Conservation (phyloP, 306 rosid genomes). For the Boehmeria nivea region DNA sequence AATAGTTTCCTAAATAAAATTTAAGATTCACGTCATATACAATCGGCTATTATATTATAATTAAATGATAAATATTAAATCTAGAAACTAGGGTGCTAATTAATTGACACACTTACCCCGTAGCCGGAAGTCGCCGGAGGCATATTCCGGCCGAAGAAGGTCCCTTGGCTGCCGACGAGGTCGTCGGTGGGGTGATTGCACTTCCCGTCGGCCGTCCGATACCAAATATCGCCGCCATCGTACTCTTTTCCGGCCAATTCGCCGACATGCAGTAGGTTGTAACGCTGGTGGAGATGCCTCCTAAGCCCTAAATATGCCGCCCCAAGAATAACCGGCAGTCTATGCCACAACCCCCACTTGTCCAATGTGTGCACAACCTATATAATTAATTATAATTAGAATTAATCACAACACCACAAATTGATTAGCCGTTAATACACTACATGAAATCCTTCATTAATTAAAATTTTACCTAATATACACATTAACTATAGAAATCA, state of each 20-base stretch:
- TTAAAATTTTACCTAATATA: too few species aligned
- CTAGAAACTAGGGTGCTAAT: not conserved
- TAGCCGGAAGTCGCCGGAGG: slow-evolving; percentile 44
- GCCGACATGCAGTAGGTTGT: slow-evolving; percentile 55
- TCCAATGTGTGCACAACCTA: slow-evolving; percentile 58
- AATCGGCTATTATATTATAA: too few species aligned
- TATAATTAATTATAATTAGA: not conserved
- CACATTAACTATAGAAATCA: not conserved
- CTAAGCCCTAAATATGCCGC: slow-evolving; percentile 58
- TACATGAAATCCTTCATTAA: too few species aligned
- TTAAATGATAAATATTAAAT: not conserved
- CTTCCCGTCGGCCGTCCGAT: slow-evolving; percentile 59
- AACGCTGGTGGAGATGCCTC: slow-evolving; percentile 62
- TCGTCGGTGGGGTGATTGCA: slow-evolving; percentile 52
- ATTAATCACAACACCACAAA: not conserved
- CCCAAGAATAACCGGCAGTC: slow-evolving; percentile 57
- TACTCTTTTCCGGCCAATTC: slow-evolving; percentile 35
- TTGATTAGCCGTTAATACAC: not conserved
- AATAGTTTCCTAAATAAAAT: too few species aligned
- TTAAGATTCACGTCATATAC: too few species aligned
- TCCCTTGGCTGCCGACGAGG: slow-evolving; percentile 57
- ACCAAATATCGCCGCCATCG: slow-evolving; percentile 25
- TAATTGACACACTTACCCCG: slow-evolving; percentile 30
- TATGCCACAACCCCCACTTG: slow-evolving; percentile 61
- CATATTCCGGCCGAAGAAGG: slow-evolving; percentile 65